Evolutionary conservation across 2,329 filamentous ascomycete species (phyloP).

Genomic region (Dactylellina haptotyla): DNA sequence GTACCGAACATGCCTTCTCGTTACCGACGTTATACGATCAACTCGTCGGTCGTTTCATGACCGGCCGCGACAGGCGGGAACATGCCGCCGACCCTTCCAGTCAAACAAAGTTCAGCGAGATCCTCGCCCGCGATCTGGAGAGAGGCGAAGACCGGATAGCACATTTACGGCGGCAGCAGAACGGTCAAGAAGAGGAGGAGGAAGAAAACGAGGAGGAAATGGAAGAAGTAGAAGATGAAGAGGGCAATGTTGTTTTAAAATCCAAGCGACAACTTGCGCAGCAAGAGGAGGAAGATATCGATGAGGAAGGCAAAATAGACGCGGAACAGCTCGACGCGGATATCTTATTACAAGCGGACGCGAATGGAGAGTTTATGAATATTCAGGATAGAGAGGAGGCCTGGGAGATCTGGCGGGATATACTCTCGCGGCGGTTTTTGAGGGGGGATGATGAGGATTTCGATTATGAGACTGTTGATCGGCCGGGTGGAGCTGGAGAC

Average conservation of each 20-base stretch:
- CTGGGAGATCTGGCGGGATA: conserved; percentile 48
- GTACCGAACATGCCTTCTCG: conserved; percentile 46
- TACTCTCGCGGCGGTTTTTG: conserved; percentile 39
- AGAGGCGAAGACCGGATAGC: conserved; percentile 38
- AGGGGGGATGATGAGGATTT: conserved; percentile 49
- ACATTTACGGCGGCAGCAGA: conserved; percentile 13
- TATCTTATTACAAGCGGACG: conserved; percentile 36
- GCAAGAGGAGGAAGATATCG: neutral
- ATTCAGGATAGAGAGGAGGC: conserved; percentile 37
- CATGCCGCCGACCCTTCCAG: conserved; percentile 40
- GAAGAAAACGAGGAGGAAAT: conserved; percentile 1
- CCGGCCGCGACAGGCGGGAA: conserved; percentile 35
- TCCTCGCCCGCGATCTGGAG: conserved; percentile 40
- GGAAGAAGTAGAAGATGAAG: conserved; percentile 26
- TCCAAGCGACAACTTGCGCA: neutral
- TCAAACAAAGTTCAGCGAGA: conserved; percentile 45
- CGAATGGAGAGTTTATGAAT: conserved; percentile 42
- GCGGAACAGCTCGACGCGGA: conserved; percentile 40
- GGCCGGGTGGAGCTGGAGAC: conserved; percentile 32
- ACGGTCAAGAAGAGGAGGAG: conserved; percentile 21
- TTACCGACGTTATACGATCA: conserved; percentile 46
- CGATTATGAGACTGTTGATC: conserved; percentile 41
- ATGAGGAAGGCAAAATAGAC: conserved; percentile 14
- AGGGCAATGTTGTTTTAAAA: conserved; percentile 30
- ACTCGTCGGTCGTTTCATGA: conserved; percentile 49